Conservation (phyloP, 768 basidiomycete genomes). For the Artomyces pyxidatus region DNA sequence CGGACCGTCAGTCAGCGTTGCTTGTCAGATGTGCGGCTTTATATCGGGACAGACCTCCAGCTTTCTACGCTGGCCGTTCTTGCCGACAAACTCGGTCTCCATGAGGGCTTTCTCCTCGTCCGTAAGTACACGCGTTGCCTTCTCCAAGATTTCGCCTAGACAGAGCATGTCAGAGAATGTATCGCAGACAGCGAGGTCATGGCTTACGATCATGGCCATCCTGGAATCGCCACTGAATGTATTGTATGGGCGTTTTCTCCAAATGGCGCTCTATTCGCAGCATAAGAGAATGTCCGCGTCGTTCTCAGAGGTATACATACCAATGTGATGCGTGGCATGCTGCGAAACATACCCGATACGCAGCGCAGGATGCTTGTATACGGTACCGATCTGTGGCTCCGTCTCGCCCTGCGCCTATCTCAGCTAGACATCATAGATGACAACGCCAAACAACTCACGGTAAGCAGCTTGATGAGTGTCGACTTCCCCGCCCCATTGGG, state of each 20-base stretch:
- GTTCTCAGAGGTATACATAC: constrained; percentile 27
- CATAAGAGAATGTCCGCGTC: constrained; percentile 2
- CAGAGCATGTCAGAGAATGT: constrained; percentile 5
- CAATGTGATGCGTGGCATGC: constrained; percentile 95
- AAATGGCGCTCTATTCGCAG: constrained; percentile 79
- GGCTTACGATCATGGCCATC: constrained; percentile 90
- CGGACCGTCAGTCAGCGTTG: constrained; percentile 6
- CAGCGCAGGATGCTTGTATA: constrained; percentile 90
- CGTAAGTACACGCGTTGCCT: constrained; percentile 85
- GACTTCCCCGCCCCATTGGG: constrained; percentile 97
- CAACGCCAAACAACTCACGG: constrained; percentile 36
- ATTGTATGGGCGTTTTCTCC: constrained; percentile 93
- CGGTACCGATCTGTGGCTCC: constrained; percentile 80
- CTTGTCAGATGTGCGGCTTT: background rate
- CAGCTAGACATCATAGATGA: constrained; percentile 1
- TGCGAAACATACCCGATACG: constrained; percentile 97
- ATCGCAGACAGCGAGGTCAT: constrained; percentile 8
- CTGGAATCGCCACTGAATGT: constrained; percentile 99
- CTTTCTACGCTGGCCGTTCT: constrained; percentile 84
- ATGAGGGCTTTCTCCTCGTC: constrained; percentile 72
- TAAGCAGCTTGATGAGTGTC: constrained; percentile 89
- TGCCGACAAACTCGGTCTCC: constrained; percentile 85
- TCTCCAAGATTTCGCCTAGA: constrained; percentile 81
- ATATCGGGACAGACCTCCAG: constrained; percentile 67
- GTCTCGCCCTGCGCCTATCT: constrained; percentile 88